Evolutionary conservation across 305 asterid species (phyloP).

Genomic region (Petunia hybrid): DNA sequence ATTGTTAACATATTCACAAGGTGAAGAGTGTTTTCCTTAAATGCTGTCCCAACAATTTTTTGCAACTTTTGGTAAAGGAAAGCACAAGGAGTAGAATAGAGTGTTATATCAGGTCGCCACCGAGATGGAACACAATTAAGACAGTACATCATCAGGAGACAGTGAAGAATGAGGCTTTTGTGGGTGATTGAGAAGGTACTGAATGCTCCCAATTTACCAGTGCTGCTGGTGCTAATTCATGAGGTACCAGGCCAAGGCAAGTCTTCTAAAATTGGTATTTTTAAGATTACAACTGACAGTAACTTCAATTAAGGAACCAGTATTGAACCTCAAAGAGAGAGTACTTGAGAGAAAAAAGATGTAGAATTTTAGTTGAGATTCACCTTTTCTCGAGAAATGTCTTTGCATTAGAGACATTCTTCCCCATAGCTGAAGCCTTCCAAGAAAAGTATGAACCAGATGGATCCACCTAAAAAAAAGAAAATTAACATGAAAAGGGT

Average conservation of each 20-base stretch:
- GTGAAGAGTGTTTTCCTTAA: not conserved
- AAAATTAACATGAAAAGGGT: not conserved
- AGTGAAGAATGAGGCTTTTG: not conserved
- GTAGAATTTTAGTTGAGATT: slow-evolving; percentile 8
- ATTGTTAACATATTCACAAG: slow-evolving; percentile 3
- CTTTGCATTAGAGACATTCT: slow-evolving; percentile 97
- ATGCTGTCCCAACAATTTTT: not conserved
- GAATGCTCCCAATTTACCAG: not conserved
- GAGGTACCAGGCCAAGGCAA: slow-evolving; percentile 9
- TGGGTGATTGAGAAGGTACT: not conserved
- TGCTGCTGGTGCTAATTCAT: slow-evolving; percentile 1
- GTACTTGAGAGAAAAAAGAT: not conserved
- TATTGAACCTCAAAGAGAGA: not conserved
- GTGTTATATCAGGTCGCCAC: slow-evolving; percentile 6
- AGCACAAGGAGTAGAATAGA: not conserved
- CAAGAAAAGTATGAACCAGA: slow-evolving; percentile 98
- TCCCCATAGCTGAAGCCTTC: slow-evolving; percentile 99
- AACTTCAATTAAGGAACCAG: not conserved
- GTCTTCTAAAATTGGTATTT: slow-evolving; percentile 1
- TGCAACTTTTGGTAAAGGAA: slow-evolving; percentile 12
- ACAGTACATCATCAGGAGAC: not conserved
- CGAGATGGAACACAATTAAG: not conserved
- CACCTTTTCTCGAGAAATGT: slow-evolving; percentile 97
- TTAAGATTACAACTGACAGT: not conserved
- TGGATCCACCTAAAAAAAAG: slow-evolving; percentile 80